Percentiles rank a stretch among this genome's conserved stretches.
phyloP scores from a whole-genome alignment of 2,329 filamentous ascomycete genomes.

The Huntiella savannae region DNA sequence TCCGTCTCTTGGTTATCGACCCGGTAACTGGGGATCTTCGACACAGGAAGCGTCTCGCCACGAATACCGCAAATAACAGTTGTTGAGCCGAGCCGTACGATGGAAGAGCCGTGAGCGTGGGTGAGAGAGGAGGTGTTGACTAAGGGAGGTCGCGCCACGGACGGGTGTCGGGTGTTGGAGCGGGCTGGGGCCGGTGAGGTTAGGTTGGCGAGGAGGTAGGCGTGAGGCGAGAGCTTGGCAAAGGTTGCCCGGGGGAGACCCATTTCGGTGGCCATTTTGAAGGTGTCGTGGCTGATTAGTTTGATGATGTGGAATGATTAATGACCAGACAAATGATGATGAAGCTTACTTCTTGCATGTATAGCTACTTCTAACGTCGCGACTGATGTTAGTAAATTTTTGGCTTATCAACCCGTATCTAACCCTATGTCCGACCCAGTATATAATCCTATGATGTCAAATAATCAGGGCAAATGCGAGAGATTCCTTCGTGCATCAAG shows the following conservation, averaged over 20 bases:
- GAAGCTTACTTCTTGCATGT: too few species aligned
- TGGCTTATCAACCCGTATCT: too few species aligned
- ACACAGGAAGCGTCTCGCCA: constrained; percentile 61
- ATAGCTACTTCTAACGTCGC: too few species aligned
- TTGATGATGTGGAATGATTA: too few species aligned
- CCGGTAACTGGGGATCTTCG: constrained; percentile 52
- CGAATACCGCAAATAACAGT: constrained; percentile 88
- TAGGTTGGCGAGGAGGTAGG: constrained; percentile 80
- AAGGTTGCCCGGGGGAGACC: constrained; percentile 49
- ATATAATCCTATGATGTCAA: too few species aligned
- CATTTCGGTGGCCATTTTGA: constrained; percentile 16
- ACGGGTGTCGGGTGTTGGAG: constrained; percentile 60
- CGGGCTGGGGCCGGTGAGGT: constrained; percentile 37
- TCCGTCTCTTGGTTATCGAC: constrained; percentile 23
- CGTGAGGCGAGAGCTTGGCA: constrained; percentile 72
- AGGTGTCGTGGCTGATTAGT: too few species aligned
- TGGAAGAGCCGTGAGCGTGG: constrained; percentile 75
- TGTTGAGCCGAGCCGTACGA: constrained; percentile 76
- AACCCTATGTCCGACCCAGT: too few species aligned
- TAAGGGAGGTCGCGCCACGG: constrained; percentile 50
- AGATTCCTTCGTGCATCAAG: not conserved
- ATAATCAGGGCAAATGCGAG: too few species aligned
- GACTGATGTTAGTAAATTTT: too few species aligned
- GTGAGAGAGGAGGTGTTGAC: constrained; percentile 71
- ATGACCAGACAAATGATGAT: too few species aligned